A percentile compares a stretch with the other conserved stretches of the same genome.
Evolutionary conservation across 805 yeast species (phyloP).

Genomic region (Barnettozyma pratensis): DNA sequence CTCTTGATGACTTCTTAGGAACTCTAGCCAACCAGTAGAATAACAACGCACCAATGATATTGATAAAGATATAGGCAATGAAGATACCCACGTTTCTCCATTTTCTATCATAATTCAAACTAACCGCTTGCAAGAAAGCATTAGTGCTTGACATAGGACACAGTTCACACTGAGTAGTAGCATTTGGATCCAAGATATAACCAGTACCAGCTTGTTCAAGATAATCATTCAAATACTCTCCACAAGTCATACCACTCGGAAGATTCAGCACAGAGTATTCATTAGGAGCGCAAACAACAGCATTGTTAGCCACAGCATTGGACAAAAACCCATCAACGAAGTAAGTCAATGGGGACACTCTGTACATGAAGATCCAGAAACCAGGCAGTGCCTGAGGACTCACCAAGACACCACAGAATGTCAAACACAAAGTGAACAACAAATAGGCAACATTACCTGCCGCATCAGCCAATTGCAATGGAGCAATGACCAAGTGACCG

Average conservation of each 20-base stretch:
- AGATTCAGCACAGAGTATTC: conserved; percentile 48
- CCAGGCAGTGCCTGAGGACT: conserved; percentile 51
- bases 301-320: conserved; percentile 46
- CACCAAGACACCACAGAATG: conserved; percentile 73
- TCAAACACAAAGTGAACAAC: conserved; percentile 53
- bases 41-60: conserved; percentile 36
- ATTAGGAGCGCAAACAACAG: conserved; percentile 39
- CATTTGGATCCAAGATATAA: conserved; percentile 5
- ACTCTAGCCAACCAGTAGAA: conserved; percentile 62
- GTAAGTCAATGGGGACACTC: conserved; percentile 64
- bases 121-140: conserved; percentile 43
- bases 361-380: conserved; percentile 75
- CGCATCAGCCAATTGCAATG: conserved; percentile 50
- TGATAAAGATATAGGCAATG: conserved; percentile 37
- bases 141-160: conserved; percentile 57
- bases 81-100: conserved; percentile 65
- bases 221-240: conserved; percentile 39
- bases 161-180: conserved; percentile 52
- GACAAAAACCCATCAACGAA: conserved; percentile 49
- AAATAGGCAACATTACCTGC: conserved; percentile 57
- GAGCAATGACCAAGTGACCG: conserved; percentile 54
- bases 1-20: conserved; percentile 49
- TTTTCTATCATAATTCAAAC: conserved; percentile 38
- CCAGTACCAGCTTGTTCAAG: conserved; percentile 25
- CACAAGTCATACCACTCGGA: conserved; percentile 54